These are phyloP conservation scores for Saccharomycodes ludwigii DNA, from an alignment of 805 yeast species.

Conservation along the genomic window DNA sequence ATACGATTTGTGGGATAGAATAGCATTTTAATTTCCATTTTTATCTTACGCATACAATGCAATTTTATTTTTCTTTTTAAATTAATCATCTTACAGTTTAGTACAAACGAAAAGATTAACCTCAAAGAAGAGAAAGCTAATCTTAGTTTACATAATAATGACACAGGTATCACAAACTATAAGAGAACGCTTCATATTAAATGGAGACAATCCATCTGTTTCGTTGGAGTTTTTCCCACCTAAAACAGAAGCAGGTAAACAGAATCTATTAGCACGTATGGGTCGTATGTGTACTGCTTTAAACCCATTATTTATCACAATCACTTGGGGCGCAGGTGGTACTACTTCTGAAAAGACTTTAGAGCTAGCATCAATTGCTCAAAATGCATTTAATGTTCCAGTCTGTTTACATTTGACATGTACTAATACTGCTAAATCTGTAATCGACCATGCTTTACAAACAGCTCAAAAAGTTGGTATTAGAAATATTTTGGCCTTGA, in stretches of 20 bases:
- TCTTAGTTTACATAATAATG: not conserved
- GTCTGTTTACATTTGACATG: conserved; percentile 93
- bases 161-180: conserved; percentile 14
- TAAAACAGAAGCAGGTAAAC: conserved; percentile 78
- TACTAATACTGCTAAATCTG: conserved; percentile 71
- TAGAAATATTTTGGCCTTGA: conserved; percentile 75
- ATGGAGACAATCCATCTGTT: conserved; percentile 47
- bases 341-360: conserved; percentile 79
- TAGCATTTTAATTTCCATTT: too few species aligned
- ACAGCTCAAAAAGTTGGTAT: conserved; percentile 70
- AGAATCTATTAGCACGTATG: conserved; percentile 76
- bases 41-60: too few species aligned
- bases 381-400: conserved; percentile 64
- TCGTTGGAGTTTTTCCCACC: conserved; percentile 98
- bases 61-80: too few species aligned
- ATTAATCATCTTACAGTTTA: too few species aligned
- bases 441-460: conserved; percentile 69
- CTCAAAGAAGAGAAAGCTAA: too few species aligned
- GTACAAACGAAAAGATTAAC: too few species aligned
- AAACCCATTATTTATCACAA: conserved; percentile 81
- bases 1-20: too few species aligned
- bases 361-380: conserved; percentile 69
- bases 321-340: conserved; percentile 99
- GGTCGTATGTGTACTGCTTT: conserved; percentile 68
- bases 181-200: too few species aligned